A percentile compares a stretch with the other conserved stretches of the same genome.
Conservation (phyloP, 495 filamentous ascomycete species). For the Baudoinia panamericana region DNA sequence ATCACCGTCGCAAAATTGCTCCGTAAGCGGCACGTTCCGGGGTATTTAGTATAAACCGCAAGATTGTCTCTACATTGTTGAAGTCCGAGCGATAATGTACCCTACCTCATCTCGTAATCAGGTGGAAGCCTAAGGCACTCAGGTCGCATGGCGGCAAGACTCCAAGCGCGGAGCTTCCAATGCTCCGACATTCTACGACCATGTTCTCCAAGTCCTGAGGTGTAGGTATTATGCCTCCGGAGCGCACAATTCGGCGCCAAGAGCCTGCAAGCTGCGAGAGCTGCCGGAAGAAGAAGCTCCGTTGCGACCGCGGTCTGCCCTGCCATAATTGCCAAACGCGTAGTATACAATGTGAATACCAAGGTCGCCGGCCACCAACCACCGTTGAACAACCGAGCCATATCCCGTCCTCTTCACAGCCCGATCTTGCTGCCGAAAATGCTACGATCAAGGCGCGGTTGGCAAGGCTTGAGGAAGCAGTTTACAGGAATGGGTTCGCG, state of each 20-base stretch:
- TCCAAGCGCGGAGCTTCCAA: no score
- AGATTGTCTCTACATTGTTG: no score
- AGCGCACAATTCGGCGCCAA: slow-evolving; percentile 23
- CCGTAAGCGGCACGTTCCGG: no score
- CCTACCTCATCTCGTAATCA: no score
- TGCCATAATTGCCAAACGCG: slow-evolving; percentile 36
- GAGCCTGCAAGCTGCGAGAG: slow-evolving; percentile 39
- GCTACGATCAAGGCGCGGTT: slow-evolving; percentile 5
- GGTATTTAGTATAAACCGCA: no score
- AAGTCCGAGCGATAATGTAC: no score
- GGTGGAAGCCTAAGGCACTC: no score
- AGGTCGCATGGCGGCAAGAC: no score
- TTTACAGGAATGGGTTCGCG: slow-evolving; percentile 1
- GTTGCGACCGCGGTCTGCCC: slow-evolving; percentile 34
- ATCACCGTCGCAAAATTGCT: no score
- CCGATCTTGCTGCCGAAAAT: slow-evolving; percentile 25
- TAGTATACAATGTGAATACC: slow-evolving; percentile 29
- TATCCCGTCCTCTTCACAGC: slow-evolving; percentile 27
- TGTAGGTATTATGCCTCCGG: slow-evolving; percentile 13
- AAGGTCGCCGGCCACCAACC: slow-evolving; percentile 21
- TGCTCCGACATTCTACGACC: no score
- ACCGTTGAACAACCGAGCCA: no score
- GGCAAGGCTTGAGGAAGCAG: slow-evolving; percentile 5
- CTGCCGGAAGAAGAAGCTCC: slow-evolving; percentile 36
- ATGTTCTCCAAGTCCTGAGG: no score